phyloP scores from a whole-genome alignment of 306 rosid genomes.

The Prunus mume region DNA sequence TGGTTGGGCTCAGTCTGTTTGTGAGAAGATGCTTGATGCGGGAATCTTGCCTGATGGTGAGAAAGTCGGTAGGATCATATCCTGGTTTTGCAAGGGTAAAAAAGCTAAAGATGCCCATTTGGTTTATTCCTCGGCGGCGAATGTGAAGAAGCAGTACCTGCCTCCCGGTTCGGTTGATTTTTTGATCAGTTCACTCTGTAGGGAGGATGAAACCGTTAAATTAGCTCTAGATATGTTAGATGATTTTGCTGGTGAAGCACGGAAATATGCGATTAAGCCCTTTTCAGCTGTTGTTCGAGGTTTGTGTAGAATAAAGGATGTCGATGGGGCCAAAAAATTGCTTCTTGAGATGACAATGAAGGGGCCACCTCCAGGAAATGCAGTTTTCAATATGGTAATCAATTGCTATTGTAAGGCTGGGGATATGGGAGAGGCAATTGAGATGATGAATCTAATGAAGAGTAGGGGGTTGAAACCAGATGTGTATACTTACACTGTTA shows the following conservation, averaged over 20 bases:
- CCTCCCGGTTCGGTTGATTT: constrained; percentile 34
- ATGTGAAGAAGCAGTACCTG: constrained; percentile 36
- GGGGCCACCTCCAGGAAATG: constrained; percentile 85
- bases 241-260: constrained; percentile 43
- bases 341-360: constrained; percentile 58
- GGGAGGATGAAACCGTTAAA: constrained; percentile 48
- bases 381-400: constrained; percentile 64
- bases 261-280: constrained; percentile 53
- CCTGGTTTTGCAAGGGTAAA: constrained; percentile 67
- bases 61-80: constrained; percentile 55
- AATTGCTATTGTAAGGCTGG: constrained; percentile 57
- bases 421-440: constrained; percentile 56
- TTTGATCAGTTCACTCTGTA: constrained; percentile 46
- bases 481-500: constrained; percentile 64
- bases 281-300: constrained; percentile 55
- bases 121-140: constrained; percentile 48
- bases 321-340: constrained; percentile 53
- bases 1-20: constrained; percentile 54
- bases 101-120: constrained; percentile 49
- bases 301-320: constrained; percentile 62
- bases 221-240: constrained; percentile 54
- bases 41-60: constrained; percentile 46
- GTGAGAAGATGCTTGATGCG: constrained; percentile 58
- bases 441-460: constrained; percentile 60
- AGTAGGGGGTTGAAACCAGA: constrained; percentile 83